Evolutionary conservation across 257 asterid species (phyloP), one percentile per base, ranked within the genome.

Genomic region (Capsicum baccatum): DNA sequence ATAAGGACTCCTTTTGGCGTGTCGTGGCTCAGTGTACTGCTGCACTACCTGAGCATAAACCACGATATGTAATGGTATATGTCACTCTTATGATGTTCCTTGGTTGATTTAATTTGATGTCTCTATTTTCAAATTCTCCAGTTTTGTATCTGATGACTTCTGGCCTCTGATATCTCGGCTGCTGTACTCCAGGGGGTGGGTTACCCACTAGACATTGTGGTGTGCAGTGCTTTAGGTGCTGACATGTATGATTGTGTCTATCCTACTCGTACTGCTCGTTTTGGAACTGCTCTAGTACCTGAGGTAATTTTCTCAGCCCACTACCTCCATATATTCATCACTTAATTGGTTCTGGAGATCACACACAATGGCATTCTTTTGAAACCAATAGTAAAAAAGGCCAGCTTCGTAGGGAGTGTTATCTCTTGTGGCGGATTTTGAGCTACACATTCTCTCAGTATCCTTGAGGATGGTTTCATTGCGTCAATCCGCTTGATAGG

Each of bases 11-110:
- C 15, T 96, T 96, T 87, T 96, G 99, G 99, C 94, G 99, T 57
- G 98, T 96, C 84, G 98, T 96, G 90, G 99, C 99, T 50, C 99
- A 96, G 90, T 96, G 99, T 89, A 96, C 99, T 55, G 98, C 99
- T 87, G 90, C 97, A 84, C 88, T 96, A 86, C 99, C 99, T 59
- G 99, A 94, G 88, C 90, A 96, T 91, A 96, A 96, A 87, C 99
- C 98, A 54, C 91, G 98, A 89, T 96, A 96, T 90, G 98, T 94
- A 71, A 96, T 96, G 99, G 99, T 96, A 85, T 55, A 66, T 56
- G 21, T 83, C 63, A 82, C 71, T 86, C 16, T 80, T 63, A 59
- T 26, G 44, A 26, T 88, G 69, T 13, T 56, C 50, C 47, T 69
- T 60, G 73, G 69, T 19, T 13, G 14, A 81, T 59, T 48, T 21